phyloP scores from a whole-genome alignment of 73 alveolate species.

The Paramecium caudatum region DNA sequence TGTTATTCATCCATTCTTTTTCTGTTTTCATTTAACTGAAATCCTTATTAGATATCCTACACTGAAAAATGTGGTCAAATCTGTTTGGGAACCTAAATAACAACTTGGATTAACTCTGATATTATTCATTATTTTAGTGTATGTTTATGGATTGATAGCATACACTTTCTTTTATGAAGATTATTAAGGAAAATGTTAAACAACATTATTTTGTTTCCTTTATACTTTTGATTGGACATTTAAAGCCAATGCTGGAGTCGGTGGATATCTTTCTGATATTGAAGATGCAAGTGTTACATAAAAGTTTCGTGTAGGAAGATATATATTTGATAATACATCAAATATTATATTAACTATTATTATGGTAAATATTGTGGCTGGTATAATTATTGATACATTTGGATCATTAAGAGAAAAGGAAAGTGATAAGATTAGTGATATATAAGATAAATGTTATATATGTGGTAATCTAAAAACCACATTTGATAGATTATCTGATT shows the following conservation, averaged over 20 bases:
- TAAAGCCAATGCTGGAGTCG: conserved; percentile 77
- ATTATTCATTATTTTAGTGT: conserved; percentile 81
- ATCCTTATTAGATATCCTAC: conserved; percentile 84
- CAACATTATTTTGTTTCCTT: conserved; percentile 69
- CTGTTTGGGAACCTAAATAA: conserved; percentile 85
- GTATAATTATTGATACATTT: conserved; percentile 89
- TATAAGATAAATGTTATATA: conserved; percentile 81
- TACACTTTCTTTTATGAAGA: conserved; percentile 78
- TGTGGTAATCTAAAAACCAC: conserved; percentile 83
- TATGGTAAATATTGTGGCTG: conserved; percentile 85
- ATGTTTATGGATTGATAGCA: conserved; percentile 80
- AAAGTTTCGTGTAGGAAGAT: conserved; percentile 75
- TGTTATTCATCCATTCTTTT: conserved; percentile 84
- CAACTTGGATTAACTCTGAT: conserved; percentile 81
- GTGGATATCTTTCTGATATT: conserved; percentile 56
- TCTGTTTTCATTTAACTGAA: conserved; percentile 85
- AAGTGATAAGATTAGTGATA: conserved; percentile 77
- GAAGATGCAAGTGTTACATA: conserved; percentile 27
- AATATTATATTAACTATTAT: conserved; percentile 79
- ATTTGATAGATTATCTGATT: conserved; percentile 72
- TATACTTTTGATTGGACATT: conserved; percentile 76
- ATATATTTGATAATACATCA: conserved; percentile 79
- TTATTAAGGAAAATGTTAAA: conserved; percentile 72
- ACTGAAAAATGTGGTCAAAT: conserved; percentile 85
- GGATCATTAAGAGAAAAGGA: conserved; percentile 84